phyloP scores from a whole-genome alignment of 2,329 filamentous ascomycete genomes.

The Scytalidium sp. region DNA sequence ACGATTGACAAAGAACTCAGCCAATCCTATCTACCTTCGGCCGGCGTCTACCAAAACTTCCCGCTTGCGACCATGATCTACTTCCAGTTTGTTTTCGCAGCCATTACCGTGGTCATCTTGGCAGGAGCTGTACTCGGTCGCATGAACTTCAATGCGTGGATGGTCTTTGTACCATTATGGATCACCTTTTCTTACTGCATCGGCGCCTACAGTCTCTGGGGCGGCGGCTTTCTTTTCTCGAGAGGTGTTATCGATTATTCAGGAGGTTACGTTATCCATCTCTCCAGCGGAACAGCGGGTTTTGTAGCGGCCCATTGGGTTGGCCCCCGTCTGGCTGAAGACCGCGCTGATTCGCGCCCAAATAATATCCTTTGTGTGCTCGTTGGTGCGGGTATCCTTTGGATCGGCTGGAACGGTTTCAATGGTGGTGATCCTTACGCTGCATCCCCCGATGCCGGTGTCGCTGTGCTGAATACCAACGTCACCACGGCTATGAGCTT shows the following conservation, averaged over 20 bases:
- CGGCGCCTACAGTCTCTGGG: constrained; percentile 43
- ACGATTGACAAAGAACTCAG: constrained; percentile 40
- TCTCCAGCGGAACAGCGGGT: constrained; percentile 49
- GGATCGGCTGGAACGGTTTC: constrained; percentile 52
- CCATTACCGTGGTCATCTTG: constrained; percentile 45
- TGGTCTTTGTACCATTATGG: constrained; percentile 50
- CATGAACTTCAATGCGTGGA: constrained; percentile 50
- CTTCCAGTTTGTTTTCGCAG: constrained; percentile 52
- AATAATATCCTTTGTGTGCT: constrained; percentile 44
- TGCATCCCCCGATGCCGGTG: constrained; percentile 45
- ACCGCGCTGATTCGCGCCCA: constrained; percentile 42
- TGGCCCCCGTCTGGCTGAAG: constrained; percentile 40
- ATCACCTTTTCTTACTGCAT: constrained; percentile 43
- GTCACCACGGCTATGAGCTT: constrained; percentile 45
- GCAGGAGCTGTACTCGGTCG: constrained; percentile 44
- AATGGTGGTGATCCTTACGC: constrained; percentile 51
- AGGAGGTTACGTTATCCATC: constrained; percentile 49
- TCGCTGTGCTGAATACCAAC: constrained; percentile 50
- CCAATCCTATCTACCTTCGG: constrained; percentile 39
- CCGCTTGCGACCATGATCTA: constrained; percentile 48
- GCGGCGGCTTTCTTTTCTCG: constrained; percentile 42
- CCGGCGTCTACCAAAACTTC: constrained; percentile 37
- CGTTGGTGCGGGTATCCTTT: constrained; percentile 46
- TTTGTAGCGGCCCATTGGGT: constrained; percentile 45
- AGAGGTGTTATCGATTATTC: constrained; percentile 49